These are phyloP conservation scores for Cicer bijugum DNA, from an alignment of 306 rosid genomes.

Conservation along the genomic window DNA sequence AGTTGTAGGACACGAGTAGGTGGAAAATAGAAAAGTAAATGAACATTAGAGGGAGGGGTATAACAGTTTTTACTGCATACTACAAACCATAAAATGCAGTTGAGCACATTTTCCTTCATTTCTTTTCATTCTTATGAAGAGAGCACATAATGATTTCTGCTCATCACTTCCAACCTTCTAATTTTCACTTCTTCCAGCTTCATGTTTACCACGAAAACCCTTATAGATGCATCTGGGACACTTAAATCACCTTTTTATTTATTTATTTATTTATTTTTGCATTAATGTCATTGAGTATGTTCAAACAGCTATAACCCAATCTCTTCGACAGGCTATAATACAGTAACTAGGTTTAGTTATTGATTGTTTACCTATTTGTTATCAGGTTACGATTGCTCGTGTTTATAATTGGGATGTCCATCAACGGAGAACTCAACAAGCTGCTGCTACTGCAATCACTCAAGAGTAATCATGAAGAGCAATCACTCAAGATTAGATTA, in stretches of 20 bases:
- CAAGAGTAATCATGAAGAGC: slow-evolving; percentile 45
- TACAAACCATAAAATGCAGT: background rate
- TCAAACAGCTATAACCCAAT: slow-evolving; percentile 18
- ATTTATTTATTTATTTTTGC: background rate
- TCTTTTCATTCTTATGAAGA: background rate
- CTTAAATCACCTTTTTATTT: background rate
- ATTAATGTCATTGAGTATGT: background rate
- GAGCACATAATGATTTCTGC: background rate
- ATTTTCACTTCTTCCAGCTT: background rate
- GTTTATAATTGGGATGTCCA: slow-evolving; percentile 96
- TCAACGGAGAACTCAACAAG: slow-evolving; percentile 71
- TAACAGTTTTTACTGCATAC: background rate
- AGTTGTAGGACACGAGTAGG: background rate
- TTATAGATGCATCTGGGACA: slow-evolving; percentile 16
- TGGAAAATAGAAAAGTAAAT: background rate
- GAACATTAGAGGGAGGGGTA: slow-evolving; percentile 9
- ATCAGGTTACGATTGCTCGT: slow-evolving; percentile 91
- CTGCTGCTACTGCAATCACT: slow-evolving; percentile 43
- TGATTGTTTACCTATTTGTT: slow-evolving; percentile 27
- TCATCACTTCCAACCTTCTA: background rate
- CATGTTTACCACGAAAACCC: background rate
- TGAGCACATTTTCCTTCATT: background rate
- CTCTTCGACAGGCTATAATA: background rate
- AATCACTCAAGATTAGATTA: slow-evolving; percentile 54
- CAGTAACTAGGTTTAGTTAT: slow-evolving; percentile 20